Conservation (phyloP, 2,329 filamentous ascomycete species). For the Metarhizium album region DNA sequence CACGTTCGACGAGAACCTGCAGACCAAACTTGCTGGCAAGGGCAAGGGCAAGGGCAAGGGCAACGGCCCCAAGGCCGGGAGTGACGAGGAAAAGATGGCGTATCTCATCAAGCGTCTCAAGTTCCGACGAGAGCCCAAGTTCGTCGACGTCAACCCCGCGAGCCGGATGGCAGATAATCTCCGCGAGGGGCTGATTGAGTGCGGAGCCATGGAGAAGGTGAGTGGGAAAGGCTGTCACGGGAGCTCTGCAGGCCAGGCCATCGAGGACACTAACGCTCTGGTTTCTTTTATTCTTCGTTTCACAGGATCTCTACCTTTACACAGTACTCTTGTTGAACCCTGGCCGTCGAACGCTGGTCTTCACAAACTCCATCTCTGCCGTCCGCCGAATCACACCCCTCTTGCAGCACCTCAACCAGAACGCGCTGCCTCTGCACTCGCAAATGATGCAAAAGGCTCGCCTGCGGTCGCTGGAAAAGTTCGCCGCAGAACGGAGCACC, state of each 20-base stretch:
- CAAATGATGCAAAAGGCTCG: conserved; percentile 95
- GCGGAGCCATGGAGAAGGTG: conserved; percentile 85
- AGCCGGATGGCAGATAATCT: conserved; percentile 80
- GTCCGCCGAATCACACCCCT: conserved; percentile 79
- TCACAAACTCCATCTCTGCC: conserved; percentile 91
- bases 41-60: conserved; percentile 59
- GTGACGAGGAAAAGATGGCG: conserved; percentile 74
- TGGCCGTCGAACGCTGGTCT: conserved; percentile 72
- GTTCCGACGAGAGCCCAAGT: conserved; percentile 77
- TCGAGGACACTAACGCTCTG: conserved; percentile 11
- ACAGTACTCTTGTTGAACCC: conserved; percentile 74
- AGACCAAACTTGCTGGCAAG: conserved; percentile 82
- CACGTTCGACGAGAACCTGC: conserved; percentile 83
- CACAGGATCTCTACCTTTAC: conserved; percentile 82
- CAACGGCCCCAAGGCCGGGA: conserved; percentile 33
- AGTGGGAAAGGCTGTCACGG: conserved; percentile 8
- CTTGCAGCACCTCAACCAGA: conserved; percentile 70
- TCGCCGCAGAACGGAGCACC: conserved; percentile 53
- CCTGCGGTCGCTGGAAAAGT: conserved; percentile 82
- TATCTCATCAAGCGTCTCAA: conserved; percentile 85
- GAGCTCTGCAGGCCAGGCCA: neutral
- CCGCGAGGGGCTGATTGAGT: conserved; percentile 86
- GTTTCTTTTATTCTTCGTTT: too few species aligned
- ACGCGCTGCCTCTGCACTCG: conserved; percentile 72
- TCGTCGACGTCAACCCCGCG: conserved; percentile 82